Conservation (phyloP, 73 alveolate species). For the Paramecium bursaria region DNA sequence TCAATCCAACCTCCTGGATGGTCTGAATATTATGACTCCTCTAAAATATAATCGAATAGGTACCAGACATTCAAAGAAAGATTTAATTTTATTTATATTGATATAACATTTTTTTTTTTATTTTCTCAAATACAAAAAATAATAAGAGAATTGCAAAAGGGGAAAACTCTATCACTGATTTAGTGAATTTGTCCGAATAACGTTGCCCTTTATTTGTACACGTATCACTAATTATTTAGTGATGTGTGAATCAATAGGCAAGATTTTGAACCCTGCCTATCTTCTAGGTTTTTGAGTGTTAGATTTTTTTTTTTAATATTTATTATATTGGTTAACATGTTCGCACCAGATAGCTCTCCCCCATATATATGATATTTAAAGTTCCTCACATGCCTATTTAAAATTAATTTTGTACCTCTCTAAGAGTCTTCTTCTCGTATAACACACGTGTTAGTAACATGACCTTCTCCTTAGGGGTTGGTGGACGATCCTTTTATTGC, state of each 20-base stretch:
- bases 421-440: conserved; percentile 42
- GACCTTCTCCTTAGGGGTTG: conserved; percentile 58
- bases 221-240: conserved; percentile 21
- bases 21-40: conserved; percentile 58
- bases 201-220: conserved; percentile 28
- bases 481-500: conserved; percentile 17
- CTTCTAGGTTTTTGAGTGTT: conserved; percentile 31
- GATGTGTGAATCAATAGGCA: conserved; percentile 24
- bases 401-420: conserved; percentile 30
- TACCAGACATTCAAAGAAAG: conserved; percentile 49
- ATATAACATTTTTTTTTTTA: too few species aligned
- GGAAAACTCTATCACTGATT: too few species aligned
- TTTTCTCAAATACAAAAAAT: too few species aligned
- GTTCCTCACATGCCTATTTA: conserved; percentile 51
- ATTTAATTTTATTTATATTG: too few species aligned
- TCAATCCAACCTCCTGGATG: conserved; percentile 85
- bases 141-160: too few species aligned
- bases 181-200: conserved; percentile 18
- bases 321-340: conserved; percentile 52
- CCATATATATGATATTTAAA: conserved; percentile 28
- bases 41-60: not conserved
- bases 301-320: conserved; percentile 46
- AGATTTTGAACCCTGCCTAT: conserved; percentile 51
- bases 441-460: conserved; percentile 60
- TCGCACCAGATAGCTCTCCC: conserved; percentile 63